A percentile compares a stretch with the other conserved stretches of the same genome.
Conservation (phyloP, 2,329 filamentous ascomycete genomes). For the Nigrospora oryzae region DNA sequence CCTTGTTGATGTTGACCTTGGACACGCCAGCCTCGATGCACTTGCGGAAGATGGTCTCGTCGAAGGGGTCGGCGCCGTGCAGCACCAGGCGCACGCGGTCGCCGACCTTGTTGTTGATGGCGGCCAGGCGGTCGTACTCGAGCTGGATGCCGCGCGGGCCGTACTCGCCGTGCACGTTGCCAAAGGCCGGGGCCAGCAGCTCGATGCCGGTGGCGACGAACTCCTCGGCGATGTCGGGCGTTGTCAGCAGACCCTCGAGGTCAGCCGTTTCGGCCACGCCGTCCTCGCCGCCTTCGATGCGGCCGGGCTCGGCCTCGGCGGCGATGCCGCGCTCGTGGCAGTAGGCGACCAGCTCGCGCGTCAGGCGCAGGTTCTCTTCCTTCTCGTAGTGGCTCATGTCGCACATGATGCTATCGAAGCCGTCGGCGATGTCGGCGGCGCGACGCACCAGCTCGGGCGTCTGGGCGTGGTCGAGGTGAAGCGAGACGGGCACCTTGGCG, state of each 20-base stretch:
- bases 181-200: conserved; percentile 60
- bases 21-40: conserved; percentile 36
- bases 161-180: conserved; percentile 63
- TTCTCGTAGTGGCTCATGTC: conserved; percentile 69
- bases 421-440: conserved; percentile 48
- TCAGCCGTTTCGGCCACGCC: conserved; percentile 49
- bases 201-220: conserved; percentile 61
- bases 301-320: conserved; percentile 62
- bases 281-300: conserved; percentile 61
- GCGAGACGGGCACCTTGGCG: conserved; percentile 49
- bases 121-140: conserved; percentile 23
- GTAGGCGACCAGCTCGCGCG: conserved; percentile 51
- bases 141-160: conserved; percentile 34
- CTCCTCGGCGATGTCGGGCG: conserved; percentile 53
- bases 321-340: conserved; percentile 59
- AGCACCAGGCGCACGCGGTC: conserved; percentile 36
- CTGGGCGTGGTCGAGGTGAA: conserved; percentile 62
- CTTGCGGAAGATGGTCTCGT: conserved; percentile 30
- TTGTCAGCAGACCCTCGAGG: conserved; percentile 42
- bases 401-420: conserved; percentile 67
- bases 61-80: conserved; percentile 40
- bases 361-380: conserved; percentile 59
- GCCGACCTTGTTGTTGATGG: conserved; percentile 31
- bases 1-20: conserved; percentile 45
- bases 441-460: conserved; percentile 51